phyloP scores from a whole-genome alignment of 305 asterid genomes.

The Caryopteris hybrid region DNA sequence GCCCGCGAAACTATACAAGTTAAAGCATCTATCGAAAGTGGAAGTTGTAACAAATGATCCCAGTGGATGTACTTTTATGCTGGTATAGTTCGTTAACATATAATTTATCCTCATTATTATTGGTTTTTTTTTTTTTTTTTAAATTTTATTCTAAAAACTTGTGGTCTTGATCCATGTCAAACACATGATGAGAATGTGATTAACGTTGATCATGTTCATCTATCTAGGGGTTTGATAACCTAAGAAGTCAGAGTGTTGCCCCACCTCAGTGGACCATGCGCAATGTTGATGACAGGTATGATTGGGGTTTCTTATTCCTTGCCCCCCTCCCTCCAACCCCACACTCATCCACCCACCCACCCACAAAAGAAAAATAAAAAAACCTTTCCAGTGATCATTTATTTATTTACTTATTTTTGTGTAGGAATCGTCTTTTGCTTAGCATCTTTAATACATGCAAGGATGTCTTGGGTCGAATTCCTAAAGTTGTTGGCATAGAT shows the following conservation, averaged over 20 bases:
- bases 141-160: background rate
- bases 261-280: constrained; percentile 99
- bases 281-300: constrained; percentile 93
- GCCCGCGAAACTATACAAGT: constrained; percentile 92
- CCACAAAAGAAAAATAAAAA: no score
- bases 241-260: constrained; percentile 90
- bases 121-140: no score
- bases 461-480: constrained; percentile 82
- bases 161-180: background rate
- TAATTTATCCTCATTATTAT: background rate
- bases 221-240: constrained; percentile 94
- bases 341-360: no score
- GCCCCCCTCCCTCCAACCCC: background rate
- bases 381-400: constrained; percentile 4
- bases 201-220: constrained; percentile 27
- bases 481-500: constrained; percentile 86
- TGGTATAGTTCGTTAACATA: constrained; percentile 33
- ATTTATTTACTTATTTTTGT: background rate
- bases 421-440: constrained; percentile 79
- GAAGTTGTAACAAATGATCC: constrained; percentile 91
- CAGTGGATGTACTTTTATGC: constrained; percentile 36
- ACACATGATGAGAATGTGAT: constrained; percentile 5
- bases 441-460: constrained; percentile 78
- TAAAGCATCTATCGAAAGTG: constrained; percentile 87
- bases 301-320: background rate